These are phyloP conservation scores for Aspergillus candidus DNA, from an alignment of 2,329 filamentous ascomycete genomes.

Conservation along the genomic window DNA sequence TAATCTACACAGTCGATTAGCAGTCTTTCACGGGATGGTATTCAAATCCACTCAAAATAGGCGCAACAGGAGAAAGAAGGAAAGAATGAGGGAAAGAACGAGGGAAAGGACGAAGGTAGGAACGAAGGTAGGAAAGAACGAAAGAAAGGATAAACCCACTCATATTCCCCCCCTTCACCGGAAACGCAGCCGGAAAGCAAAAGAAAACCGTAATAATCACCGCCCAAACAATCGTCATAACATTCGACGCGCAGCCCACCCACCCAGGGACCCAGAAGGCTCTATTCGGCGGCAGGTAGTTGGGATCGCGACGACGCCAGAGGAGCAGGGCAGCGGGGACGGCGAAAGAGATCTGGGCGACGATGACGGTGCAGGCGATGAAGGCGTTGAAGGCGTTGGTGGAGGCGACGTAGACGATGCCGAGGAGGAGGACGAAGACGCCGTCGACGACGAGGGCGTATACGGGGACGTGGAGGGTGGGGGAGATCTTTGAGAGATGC, in stretches of 20 bases:
- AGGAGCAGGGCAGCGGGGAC: slow-evolving; percentile 15
- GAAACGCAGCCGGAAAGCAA: slow-evolving; percentile 14
- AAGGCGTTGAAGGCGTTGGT: slow-evolving; percentile 21
- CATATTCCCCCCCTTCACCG: slow-evolving; percentile 18
- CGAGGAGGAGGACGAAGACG: slow-evolving; percentile 12
- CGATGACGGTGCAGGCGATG: slow-evolving; percentile 18
- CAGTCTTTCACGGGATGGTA: background rate
- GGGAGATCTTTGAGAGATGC: slow-evolving; percentile 7
- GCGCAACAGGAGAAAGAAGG: background rate
- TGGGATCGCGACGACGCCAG: slow-evolving; percentile 5
- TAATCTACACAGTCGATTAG: slow-evolving; percentile 10
- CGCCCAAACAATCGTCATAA: slow-evolving; percentile 14
- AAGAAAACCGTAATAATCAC: slow-evolving; percentile 17
- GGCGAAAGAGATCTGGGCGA: slow-evolving; percentile 20
- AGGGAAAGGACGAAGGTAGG: background rate
- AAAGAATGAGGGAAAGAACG: background rate
- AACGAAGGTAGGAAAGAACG: background rate
- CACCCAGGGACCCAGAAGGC: slow-evolving; percentile 10
- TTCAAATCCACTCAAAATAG: background rate
- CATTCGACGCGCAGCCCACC: slow-evolving; percentile 14
- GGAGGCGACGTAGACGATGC: slow-evolving; percentile 19
- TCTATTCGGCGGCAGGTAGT: slow-evolving; percentile 13
- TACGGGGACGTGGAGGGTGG: slow-evolving; percentile 11
- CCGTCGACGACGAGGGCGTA: slow-evolving; percentile 14
- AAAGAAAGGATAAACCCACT: slow-evolving; percentile 10